Evolutionary conservation across 768 basidiomycete species (phyloP), one percentile per base, ranked within the genome.

Genomic region (Mycena albidolilacea): DNA sequence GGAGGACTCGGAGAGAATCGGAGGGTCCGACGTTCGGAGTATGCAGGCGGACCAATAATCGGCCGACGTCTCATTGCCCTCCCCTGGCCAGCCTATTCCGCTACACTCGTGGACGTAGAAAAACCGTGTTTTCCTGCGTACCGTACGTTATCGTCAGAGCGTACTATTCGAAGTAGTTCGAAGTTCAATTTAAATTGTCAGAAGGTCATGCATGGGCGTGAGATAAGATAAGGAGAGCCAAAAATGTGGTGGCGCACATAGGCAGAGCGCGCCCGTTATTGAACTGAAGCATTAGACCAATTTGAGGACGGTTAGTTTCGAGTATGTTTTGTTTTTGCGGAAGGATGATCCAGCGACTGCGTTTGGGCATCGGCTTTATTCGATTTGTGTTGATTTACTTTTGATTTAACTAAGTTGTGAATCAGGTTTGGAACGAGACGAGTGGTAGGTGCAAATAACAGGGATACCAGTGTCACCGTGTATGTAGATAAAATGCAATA

Each of bases 1-100:
- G 67, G 46, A 35, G 35, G 15, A 48, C 35, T 60, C 58, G 67
- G 67, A 57, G 30, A 37, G 54, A 43, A n/a, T 11, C 50, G 38
- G 50, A 54, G 52, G 21, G 61, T 19, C 41, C 30, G 30, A 30
- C 30, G 30, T 30, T 30, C 30, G 30, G 30, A 30, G 30, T 30
- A 30, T 30, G 30, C 30, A 30, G 46, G 14, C 46, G 41, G 41
- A 6, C 14, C 7, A 23, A 15, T 48, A 11, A 12, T 43, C 12
- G 21, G 39, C 30, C 30, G 30, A 30, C 30, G 30, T 30, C 30
- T 30, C 30, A 30, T 30, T 30, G 30, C 30, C 30, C 30, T 30
- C 30, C 30, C 30, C 30, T 30, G 3, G 30, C 30, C 30, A 30
- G 30, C 30, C 4, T 30, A 30, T 30, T 3, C 41, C 14, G 41